Percentiles rank a stretch among this genome's conserved stretches.
Conservation (phyloP, 2,329 filamentous ascomycete species). For the Apiospora saccharicola region DNA sequence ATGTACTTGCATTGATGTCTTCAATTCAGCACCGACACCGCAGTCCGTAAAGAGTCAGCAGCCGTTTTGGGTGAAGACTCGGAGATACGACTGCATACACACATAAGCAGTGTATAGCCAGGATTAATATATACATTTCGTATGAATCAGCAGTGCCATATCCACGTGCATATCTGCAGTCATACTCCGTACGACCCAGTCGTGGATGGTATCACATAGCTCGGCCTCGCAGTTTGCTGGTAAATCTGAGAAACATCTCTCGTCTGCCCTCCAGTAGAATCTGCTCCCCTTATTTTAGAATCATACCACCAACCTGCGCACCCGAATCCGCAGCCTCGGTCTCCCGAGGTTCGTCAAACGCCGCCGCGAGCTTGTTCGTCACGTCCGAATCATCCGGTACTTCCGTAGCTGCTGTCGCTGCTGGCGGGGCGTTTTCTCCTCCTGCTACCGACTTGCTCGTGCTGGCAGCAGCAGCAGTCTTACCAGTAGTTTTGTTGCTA, state of each 20-base stretch:
- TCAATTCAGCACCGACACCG: neutral
- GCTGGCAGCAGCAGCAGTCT: neutral
- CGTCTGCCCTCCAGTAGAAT: neutral
- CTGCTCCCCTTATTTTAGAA: neutral
- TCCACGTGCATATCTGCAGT: neutral
- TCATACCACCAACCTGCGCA: neutral
- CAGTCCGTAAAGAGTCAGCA: neutral
- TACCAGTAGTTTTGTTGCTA: neutral
- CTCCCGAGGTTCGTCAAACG: constrained; percentile 9
- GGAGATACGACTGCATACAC: neutral
- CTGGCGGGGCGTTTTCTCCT: neutral
- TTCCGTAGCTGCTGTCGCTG: neutral
- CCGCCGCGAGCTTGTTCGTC: neutral
- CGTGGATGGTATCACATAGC: neutral
- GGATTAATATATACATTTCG: neutral
- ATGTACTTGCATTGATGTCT: neutral
- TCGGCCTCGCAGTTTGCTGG: neutral
- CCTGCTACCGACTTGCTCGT: neutral
- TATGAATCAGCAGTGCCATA: neutral
- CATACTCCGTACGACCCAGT: neutral
- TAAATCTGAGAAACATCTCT: neutral
- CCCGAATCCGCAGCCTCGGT: neutral
- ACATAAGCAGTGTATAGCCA: neutral
- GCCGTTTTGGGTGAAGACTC: neutral
- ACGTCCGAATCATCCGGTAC: neutral